A percentile compares a stretch with the other conserved stretches of the same genome.
phyloP scores from a whole-genome alignment of 495 filamentous ascomycete genomes.

The Trichodelitschia bisporula region DNA sequence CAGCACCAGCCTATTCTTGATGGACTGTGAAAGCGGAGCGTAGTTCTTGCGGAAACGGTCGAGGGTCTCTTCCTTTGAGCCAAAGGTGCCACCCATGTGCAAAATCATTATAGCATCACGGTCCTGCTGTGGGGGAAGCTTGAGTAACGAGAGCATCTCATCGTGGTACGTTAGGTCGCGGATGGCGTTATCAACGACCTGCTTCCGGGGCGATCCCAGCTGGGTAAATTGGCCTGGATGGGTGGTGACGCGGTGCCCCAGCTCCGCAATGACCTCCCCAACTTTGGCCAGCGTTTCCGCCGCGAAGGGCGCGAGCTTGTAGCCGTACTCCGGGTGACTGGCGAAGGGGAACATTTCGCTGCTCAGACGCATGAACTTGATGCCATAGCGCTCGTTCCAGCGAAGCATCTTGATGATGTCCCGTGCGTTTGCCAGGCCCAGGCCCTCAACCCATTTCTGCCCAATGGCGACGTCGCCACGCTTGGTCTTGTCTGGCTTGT shows the following conservation, averaged over 20 bases:
- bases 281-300: constrained; percentile 49
- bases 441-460: constrained; percentile 42
- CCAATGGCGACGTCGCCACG: constrained; percentile 36
- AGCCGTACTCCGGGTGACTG: constrained; percentile 67
- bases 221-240: constrained; percentile 92
- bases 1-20: constrained; percentile 66
- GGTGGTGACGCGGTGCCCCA: constrained; percentile 68
- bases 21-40: constrained; percentile 28
- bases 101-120: constrained; percentile 85
- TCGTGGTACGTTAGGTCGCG: constrained; percentile 79
- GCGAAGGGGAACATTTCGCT: constrained; percentile 97
- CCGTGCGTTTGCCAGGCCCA: constrained; percentile 60
- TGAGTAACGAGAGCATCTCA: constrained; percentile 59
- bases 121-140: constrained; percentile 53
- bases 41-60: constrained; percentile 69
- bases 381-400: constrained; percentile 86
- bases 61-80: constrained; percentile 63
- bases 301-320: constrained; percentile 70
- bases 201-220: constrained; percentile 48
- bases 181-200: constrained; percentile 50
- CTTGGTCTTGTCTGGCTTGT: constrained; percentile 49
- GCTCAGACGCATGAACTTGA: constrained; percentile 78
- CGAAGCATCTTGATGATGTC: constrained; percentile 67
- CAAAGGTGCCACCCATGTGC: constrained; percentile 83
- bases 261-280: constrained; percentile 51